Base-by-base conservation (phyloP, 208 protist species). In the Trypanosoma cruzi region DNA sequence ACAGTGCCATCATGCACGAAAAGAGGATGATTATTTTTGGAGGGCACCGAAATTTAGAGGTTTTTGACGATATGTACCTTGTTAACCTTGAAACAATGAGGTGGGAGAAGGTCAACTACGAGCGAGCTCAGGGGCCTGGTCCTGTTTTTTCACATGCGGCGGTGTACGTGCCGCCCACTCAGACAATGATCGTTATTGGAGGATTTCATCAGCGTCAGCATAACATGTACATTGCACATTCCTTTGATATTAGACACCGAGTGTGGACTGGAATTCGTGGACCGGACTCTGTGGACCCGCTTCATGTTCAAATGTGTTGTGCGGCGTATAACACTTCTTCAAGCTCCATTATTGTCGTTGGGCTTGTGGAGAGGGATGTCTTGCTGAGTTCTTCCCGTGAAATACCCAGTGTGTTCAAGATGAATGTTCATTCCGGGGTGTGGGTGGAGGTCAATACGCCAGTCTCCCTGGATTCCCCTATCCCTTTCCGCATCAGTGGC, bases 11-110 rank as follows among this genome's bases (percentile, higher is more conserved):
- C 14, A 57, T 95, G 24, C 57, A 78, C 62, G 80, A 84, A 31
- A 86, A 81, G 52, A 89, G 87, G 56, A 89, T 96, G 54, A 80
- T 90, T 73, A 72, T 94, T n/a, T 94, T 84, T 67, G 89, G 91
- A 26, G 91, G 91, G 4, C 79, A 94, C 53, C 74, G 82, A 20
- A 73, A 89, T 49, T 67, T 89, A 13, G 89, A 93, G 28, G 87
- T 93, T 5, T 88, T 94, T 64, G 87, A 94, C 65, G 89, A 94
- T 46, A 46, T 96, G 22, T 96, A 81, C 62, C 73, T 81, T 68
- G 82, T 84, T 50, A 82, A 91, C 50, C 68, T 96, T 37, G 70
- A 79, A 0, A 83, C 73, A 1, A 64, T 67, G 6, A 72, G 84
- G 20, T 96, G 91, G 89, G 91, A 96, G 54, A 89, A 85, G 65